Conservation (phyloP, 371 early-diverging fungal genomes). For the Apophysomyces elegans region DNA sequence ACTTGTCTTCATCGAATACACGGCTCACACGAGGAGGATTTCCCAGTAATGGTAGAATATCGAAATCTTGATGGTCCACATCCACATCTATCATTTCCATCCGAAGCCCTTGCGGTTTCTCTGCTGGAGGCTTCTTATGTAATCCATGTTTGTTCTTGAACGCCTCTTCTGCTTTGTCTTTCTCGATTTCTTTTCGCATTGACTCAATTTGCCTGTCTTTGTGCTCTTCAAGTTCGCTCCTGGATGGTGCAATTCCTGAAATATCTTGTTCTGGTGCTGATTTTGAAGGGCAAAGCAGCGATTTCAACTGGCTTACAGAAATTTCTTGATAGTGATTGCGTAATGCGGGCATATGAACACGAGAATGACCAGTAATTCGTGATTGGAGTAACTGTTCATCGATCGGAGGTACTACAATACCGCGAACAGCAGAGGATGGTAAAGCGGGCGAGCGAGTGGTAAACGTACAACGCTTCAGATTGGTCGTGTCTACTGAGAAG, state of each 20-base stretch:
- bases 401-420: background rate
- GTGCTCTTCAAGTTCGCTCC: slow-evolving; percentile 33
- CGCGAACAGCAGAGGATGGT: slow-evolving; percentile 14
- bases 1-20: background rate
- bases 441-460: background rate
- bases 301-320: slow-evolving; percentile 29
- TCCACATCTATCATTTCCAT: slow-evolving; percentile 19
- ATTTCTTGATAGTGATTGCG: slow-evolving; percentile 27
- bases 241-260: slow-evolving; percentile 1
- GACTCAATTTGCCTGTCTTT: slow-evolving; percentile 31
- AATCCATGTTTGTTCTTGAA: slow-evolving; percentile 50
- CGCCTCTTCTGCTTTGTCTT: slow-evolving; percentile 31
- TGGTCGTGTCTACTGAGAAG: slow-evolving; percentile 13
- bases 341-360: slow-evolving; percentile 29
- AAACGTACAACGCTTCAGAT: slow-evolving; percentile 14
- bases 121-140: slow-evolving; percentile 39
- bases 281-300: slow-evolving; percentile 28
- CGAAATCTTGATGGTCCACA: background rate
- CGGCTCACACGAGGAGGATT: background rate
- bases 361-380: background rate
- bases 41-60: background rate
- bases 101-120: slow-evolving; percentile 25
- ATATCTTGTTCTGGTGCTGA: slow-evolving; percentile 6
- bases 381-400: background rate
- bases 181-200: slow-evolving; percentile 30